These are phyloP conservation scores for Pelargonium nanum DNA, from an alignment of 345 rosid species.

Conservation along the genomic window DNA sequence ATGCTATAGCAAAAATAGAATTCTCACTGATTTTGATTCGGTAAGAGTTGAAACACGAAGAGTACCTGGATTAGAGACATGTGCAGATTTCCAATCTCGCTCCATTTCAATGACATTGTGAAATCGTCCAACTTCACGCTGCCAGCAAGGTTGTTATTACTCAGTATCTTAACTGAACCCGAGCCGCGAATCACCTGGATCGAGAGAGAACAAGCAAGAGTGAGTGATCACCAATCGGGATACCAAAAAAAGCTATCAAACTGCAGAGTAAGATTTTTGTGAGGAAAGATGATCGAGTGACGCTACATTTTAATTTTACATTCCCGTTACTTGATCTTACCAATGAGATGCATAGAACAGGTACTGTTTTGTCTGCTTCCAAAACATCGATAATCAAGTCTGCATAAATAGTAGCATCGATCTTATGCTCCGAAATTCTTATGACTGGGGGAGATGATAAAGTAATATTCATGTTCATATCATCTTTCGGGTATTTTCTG, in stretches of 20 bases:
- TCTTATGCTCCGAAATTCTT: constrained; percentile 44
- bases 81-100: constrained; percentile 74
- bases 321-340: constrained; percentile 30
- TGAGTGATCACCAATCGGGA: background rate
- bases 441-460: constrained; percentile 75
- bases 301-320: background rate
- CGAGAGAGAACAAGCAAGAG: background rate
- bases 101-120: constrained; percentile 78
- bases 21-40: no score
- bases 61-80: constrained; percentile 68
- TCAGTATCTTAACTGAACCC: constrained; percentile 54
- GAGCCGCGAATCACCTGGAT: constrained; percentile 59
- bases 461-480: constrained; percentile 73
- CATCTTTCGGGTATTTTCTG: constrained; percentile 78
- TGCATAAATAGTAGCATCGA: constrained; percentile 65
- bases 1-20: background rate
- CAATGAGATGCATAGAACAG: constrained; percentile 90
- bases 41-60: background rate
- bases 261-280: no score
- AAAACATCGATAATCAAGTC: constrained; percentile 69
- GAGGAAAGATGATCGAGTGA: background rate
- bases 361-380: constrained; percentile 53
- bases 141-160: constrained; percentile 69
- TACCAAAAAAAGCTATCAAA: background rate
- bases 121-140: constrained; percentile 60